Evolutionary conservation across 345 rosid species (phyloP), one percentile per base, ranked within the genome.

Genomic region (Xanthoceras sorbifolium): DNA sequence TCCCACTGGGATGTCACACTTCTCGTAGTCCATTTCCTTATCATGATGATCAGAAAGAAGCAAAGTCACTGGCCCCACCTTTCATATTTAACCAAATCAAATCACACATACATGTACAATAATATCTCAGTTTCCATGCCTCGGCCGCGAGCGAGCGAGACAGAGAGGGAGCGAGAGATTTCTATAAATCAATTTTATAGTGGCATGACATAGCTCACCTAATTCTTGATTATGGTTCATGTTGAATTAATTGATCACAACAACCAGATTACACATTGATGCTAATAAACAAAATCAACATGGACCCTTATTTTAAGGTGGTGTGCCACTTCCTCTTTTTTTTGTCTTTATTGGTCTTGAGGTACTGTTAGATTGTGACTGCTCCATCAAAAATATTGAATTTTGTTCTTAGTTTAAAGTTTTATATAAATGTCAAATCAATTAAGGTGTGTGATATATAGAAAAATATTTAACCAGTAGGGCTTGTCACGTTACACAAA

Each of bases 1-100:
- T 9, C 85, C 87, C 83, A 81, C 48, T 50, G 23, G 23, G 68
- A 63, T 54, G 82, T 86, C 46, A n/a, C 83, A 82, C 59, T 84
- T 78, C 68, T 68, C 48, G 55, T 8, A 46, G 62, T 69, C 80
- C 74, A 75, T 65, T 44, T 32, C 23, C 81, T 78, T 75, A 67
- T 81, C 79, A 28, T 34, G 57, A 44, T 42, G 9, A 8, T 10
- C 52, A 26, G 0, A 11, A 22, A 1, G 26, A 57, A n/a, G 26
- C 55, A 50, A 50, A 50, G n/a, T n/a, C 55, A 50, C 28, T 57
- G 57, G 25, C n/a, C 44, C 23, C 80, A 48, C 62, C 46, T 11
- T 17, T 10, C 71, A 14, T 15, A 59, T 12, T 10, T 23, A 7
- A 6, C 32, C 18, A 36, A 31, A 34, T 76, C 76, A 67, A 79